These are phyloP conservation scores for Penicillium sumatraense DNA, from an alignment of 2,329 filamentous ascomycete genomes.

Conservation along the genomic window DNA sequence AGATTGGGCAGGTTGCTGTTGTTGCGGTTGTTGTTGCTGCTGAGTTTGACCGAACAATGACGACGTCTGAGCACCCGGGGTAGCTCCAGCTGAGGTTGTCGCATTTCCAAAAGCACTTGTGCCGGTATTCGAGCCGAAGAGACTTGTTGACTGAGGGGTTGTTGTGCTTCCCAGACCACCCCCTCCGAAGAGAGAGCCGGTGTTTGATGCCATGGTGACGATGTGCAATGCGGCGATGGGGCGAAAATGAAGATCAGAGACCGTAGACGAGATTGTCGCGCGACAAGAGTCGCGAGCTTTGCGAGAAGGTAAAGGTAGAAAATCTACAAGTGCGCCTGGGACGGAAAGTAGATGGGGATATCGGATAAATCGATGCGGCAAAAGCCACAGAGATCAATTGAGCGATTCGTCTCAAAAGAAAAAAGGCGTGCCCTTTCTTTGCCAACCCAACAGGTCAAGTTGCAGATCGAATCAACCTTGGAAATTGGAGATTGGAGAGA, in stretches of 20 bases:
- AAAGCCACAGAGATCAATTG: neutral
- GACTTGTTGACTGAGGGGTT: conserved; percentile 28
- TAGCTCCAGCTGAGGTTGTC: conserved; percentile 16
- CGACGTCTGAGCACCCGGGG: conserved; percentile 13
- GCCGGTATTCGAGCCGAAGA: conserved; percentile 34
- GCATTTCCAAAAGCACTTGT: conserved; percentile 32
- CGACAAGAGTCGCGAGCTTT: conserved; percentile 17
- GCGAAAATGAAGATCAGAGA: neutral
- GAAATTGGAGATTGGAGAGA: too few relatives aligned
- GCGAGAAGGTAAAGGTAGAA: neutral
- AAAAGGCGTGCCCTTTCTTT: neutral
- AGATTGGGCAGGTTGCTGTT: conserved; percentile 30
- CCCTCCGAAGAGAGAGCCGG: conserved; percentile 36
- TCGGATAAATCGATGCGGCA: neutral
- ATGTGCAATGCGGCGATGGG: neutral
- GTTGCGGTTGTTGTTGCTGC: conserved; percentile 23
- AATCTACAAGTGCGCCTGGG: neutral
- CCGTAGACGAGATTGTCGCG: neutral
- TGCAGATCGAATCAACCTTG: too few relatives aligned
- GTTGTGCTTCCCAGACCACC: conserved; percentile 30
- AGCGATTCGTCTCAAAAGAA: neutral
- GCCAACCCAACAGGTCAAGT: neutral
- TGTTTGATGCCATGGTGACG: conserved; percentile 22
- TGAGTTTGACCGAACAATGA: conserved; percentile 30
- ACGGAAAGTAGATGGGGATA: neutral